Evolutionary conservation across 257 asterid genomes (phyloP).

Genomic region (Capsicum rhomboideum): DNA sequence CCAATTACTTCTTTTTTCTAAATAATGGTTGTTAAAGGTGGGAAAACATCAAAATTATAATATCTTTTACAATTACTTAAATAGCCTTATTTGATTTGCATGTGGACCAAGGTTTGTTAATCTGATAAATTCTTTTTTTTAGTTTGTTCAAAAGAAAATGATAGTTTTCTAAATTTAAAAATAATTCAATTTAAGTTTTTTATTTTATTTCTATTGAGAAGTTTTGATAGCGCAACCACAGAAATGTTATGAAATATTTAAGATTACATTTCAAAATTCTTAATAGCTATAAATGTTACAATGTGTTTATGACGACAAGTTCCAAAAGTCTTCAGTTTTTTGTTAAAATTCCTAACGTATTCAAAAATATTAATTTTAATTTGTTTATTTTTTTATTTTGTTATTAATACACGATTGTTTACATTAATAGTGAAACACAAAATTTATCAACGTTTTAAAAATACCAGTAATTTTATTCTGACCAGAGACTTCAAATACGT

Average conservation of each 20-base stretch:
- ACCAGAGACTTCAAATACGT: background rate
- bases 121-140: no score
- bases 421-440: background rate
- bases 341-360: background rate
- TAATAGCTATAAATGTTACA: no score
- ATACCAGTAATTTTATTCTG: background rate
- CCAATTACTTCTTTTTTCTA: background rate
- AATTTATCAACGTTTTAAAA: background rate
- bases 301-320: no score
- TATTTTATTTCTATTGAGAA: no score
- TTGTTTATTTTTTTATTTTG: background rate
- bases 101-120: no score
- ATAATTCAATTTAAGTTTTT: no score
- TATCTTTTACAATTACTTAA: no score
- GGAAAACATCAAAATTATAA: background rate
- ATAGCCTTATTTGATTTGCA: background rate
- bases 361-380: background rate
- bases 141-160: no score
- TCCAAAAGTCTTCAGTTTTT: no score
- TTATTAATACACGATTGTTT: background rate
- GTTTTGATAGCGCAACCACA: background rate
- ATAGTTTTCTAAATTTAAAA: no score
- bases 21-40: background rate
- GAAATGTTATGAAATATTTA: background rate
- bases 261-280: background rate